Conservation (phyloP, 2,329 filamentous ascomycete species). For the Kalmusia sp. region DNA sequence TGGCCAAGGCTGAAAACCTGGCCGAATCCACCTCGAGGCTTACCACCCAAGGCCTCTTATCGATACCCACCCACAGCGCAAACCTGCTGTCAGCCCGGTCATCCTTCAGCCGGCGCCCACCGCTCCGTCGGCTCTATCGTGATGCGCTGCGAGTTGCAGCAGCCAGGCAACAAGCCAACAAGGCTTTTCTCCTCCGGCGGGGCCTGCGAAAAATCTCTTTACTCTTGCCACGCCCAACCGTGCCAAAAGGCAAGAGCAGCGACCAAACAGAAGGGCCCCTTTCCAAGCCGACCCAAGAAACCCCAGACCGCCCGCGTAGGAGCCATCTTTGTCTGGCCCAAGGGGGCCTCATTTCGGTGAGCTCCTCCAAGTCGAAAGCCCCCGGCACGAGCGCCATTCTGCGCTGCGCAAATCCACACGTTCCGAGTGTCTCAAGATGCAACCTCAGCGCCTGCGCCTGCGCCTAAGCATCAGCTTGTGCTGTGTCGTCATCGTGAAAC, state of each 20-base stretch:
- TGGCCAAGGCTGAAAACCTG: slow-evolving; percentile 23
- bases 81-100: slow-evolving; percentile 7
- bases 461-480: slow-evolving; percentile 2
- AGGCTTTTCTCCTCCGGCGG: slow-evolving; percentile 14
- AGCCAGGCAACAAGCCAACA: slow-evolving; percentile 14
- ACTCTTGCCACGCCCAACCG: slow-evolving; percentile 17
- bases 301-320: slow-evolving; percentile 28
- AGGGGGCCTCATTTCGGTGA: slow-evolving; percentile 29
- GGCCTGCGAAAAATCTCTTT: slow-evolving; percentile 2
- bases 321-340: slow-evolving; percentile 34
- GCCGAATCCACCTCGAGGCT: not conserved
- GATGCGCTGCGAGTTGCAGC: slow-evolving; percentile 12
- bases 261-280: slow-evolving; percentile 29
- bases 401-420: not conserved
- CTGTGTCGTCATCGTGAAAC: slow-evolving; percentile 12
- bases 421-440: not conserved
- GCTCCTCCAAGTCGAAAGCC: slow-evolving; percentile 10
- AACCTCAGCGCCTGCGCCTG: slow-evolving; percentile 11
- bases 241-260: not conserved
- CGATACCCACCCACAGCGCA: slow-evolving; percentile 24
- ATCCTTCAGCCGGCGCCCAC: not conserved
- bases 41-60: slow-evolving; percentile 12
- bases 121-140: not conserved
- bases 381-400: not conserved
- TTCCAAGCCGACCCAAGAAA: slow-evolving; percentile 10